Base-by-base conservation (phyloP, 768 basidiomycete genomes). In the Agrocybe pediades region DNA sequence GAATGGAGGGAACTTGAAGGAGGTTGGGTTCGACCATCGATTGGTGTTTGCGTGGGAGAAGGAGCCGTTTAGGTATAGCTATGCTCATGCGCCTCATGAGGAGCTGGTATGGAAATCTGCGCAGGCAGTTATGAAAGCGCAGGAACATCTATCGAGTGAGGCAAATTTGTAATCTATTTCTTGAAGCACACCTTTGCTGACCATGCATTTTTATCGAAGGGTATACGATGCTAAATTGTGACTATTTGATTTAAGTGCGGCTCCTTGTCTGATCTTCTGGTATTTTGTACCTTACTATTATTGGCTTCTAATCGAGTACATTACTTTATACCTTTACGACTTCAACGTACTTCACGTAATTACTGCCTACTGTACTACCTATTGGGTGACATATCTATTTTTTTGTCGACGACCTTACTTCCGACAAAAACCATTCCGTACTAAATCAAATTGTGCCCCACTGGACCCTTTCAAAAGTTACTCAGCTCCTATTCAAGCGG, bases 11-110 rank as follows among this genome's bases (percentile, higher is more conserved):
- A n/a, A n/a, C n/a, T n/a, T n/a, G n/a, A n/a, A 36, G n/a, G 33
- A 36, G 13, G 33, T 4, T 3, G 11, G 5, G 13, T 62, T 60
- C 27, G 72, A 76, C 52, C 65, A 70, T 11, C 65, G 74, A 21
- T 65, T 76, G 33, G 70, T 76, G 7, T 72, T 76, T 58, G 66
- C 70, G 19, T 62, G 66, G 46, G 70, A 74, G 54, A 66, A 60
- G 26, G 72, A 75, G 47, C 71, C 74, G 16, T 78, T 76, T 55
- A 64, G 68, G 20, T 67, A 70, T 36, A 66, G 68, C 25, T 69
- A 72, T 48, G 72, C 74, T n/a, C 71, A 74, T 56, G 69, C 73
- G 2, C 41, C 49, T 20, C 58, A 64, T 20, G 73, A 75, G 49
- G 60, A 46, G 15, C 52, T 56, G 21, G 65, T 75, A 13, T 76